A percentile compares a stretch with the other conserved stretches of the same genome.
Conservation (phyloP, 305 asterid species). For the Solanum chacoense region DNA sequence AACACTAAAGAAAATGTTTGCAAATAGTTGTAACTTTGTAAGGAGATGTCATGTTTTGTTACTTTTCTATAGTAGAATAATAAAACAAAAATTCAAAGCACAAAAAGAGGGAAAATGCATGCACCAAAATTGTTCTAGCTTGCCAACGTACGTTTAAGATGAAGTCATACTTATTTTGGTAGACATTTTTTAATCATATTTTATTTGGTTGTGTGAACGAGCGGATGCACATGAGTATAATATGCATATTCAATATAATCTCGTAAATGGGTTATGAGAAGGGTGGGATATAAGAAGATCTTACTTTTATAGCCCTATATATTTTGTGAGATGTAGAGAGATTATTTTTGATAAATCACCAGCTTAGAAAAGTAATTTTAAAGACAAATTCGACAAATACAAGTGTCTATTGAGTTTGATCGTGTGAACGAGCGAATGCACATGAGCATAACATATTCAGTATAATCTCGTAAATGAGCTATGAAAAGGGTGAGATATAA, state of each 20-base stretch:
- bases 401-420: not conserved
- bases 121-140: not conserved
- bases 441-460: not conserved
- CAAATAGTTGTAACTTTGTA: not conserved
- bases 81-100: not conserved
- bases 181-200: not conserved
- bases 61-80: not conserved
- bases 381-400: not conserved
- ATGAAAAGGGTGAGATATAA: not conserved
- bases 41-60: not conserved
- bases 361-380: no score
- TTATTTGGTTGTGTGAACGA: not conserved
- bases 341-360: no score
- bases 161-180: not conserved
- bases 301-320: not conserved
- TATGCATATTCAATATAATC: not conserved
- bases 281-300: not conserved
- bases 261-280: not conserved
- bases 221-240: not conserved
- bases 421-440: not conserved
- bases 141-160: not conserved
- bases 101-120: not conserved
- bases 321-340: not conserved
- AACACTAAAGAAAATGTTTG: not conserved
- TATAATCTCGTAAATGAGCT: not conserved